These are phyloP conservation scores for Xylaria sp. DNA, from an alignment of 2,329 filamentous ascomycete genomes.

Conservation along the genomic window DNA sequence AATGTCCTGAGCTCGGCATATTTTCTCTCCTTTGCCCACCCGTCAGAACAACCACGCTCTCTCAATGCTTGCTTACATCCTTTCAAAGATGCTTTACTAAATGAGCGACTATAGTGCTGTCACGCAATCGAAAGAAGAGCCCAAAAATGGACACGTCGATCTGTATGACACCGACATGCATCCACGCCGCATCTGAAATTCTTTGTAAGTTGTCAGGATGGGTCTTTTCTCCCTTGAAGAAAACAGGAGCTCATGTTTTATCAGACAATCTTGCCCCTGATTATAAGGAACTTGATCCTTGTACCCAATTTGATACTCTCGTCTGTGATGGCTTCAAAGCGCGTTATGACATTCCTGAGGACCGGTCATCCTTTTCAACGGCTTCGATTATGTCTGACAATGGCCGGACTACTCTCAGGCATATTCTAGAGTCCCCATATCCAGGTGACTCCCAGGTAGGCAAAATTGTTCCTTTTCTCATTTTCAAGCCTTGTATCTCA, in stretches of 20 bases:
- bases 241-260: slow-evolving; percentile 20
- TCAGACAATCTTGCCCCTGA: slow-evolving; percentile 68
- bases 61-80: background rate
- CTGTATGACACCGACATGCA: slow-evolving; percentile 69
- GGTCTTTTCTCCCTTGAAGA: background rate
- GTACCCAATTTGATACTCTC: slow-evolving; percentile 74
- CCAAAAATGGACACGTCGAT: slow-evolving; percentile 48
- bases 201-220: slow-evolving; percentile 53
- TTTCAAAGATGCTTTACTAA: slow-evolving; percentile 21
- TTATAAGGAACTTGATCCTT: slow-evolving; percentile 73
- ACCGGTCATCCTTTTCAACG: slow-evolving; percentile 70
- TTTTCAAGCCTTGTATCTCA: background rate
- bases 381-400: slow-evolving; percentile 71
- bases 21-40: background rate
- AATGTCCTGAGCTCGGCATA: background rate
- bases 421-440: slow-evolving; percentile 71
- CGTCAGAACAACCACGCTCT: background rate
- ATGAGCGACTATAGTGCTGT: slow-evolving; percentile 37
- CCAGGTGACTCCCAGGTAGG: slow-evolving; percentile 54
- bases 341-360: slow-evolving; percentile 71
- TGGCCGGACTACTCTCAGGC: slow-evolving; percentile 67
- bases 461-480: slow-evolving; percentile 1
- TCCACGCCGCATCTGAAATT: slow-evolving; percentile 71
- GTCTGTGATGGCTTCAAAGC: slow-evolving; percentile 75
- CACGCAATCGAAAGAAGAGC: slow-evolving; percentile 36